These are phyloP conservation scores for Trichoderma sp. DNA, from an alignment of 2,329 filamentous ascomycete species.

Conservation along the genomic window DNA sequence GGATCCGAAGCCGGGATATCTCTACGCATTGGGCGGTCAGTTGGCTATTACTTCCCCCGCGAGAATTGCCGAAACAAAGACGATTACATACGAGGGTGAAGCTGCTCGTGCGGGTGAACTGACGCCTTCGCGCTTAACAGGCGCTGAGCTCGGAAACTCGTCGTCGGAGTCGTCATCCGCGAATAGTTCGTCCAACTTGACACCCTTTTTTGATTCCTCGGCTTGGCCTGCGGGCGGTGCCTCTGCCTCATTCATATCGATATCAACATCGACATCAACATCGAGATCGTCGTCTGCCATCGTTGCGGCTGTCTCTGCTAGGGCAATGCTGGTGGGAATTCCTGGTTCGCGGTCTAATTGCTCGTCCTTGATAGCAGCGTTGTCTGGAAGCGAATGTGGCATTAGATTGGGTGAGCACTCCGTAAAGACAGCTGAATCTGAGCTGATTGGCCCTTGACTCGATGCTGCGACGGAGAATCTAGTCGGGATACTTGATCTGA, in stretches of 20 bases:
- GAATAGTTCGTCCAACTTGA: constrained; percentile 59
- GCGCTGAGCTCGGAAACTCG: constrained; percentile 54
- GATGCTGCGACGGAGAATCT: background rate
- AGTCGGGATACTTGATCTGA: background rate
- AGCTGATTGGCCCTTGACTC: background rate
- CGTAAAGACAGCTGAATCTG: background rate
- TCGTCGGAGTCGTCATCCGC: constrained; percentile 58
- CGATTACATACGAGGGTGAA: constrained; percentile 42
- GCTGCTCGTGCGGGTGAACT: constrained; percentile 43
- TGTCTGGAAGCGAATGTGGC: constrained; percentile 43
- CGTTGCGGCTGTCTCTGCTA: constrained; percentile 22
- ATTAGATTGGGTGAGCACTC: too few relatives aligned
- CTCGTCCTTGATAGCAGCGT: constrained; percentile 33
- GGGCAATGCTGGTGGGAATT: constrained; percentile 29
- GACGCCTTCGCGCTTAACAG: constrained; percentile 35
- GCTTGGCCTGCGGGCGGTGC: constrained; percentile 20
- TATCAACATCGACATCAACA: constrained; percentile 32
- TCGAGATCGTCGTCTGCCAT: constrained; percentile 37
- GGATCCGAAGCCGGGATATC: constrained; percentile 60
- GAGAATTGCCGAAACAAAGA: background rate
- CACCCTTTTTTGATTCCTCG: constrained; percentile 37
- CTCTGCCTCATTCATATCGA: constrained; percentile 37
- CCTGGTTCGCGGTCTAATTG: constrained; percentile 35
- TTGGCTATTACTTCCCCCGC: background rate
- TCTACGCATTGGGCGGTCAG: constrained; percentile 23